A percentile compares a stretch with the other conserved stretches of the same genome.
Conservation (phyloP, 169 alveolate genomes). For the Cryptosporidium sp. region DNA sequence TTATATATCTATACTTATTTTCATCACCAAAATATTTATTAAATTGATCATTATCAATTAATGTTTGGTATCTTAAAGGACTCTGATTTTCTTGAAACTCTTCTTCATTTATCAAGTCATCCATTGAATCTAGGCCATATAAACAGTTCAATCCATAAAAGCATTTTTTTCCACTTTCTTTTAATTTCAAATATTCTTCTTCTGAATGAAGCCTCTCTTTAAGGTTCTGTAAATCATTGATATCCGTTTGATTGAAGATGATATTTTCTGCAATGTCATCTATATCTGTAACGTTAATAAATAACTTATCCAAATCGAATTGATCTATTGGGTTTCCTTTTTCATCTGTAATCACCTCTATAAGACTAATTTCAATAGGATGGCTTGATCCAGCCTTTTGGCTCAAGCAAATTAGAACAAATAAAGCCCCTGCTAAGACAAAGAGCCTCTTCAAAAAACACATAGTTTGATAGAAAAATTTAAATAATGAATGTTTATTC, state of each 20-base stretch:
- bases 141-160: constrained; percentile 40
- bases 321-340: constrained; percentile 2
- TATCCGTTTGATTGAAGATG: constrained; percentile 25
- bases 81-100: background rate
- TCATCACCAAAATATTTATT: constrained; percentile 28
- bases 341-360: constrained; percentile 24
- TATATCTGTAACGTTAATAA: background rate
- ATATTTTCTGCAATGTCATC: constrained; percentile 10
- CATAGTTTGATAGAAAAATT: background rate
- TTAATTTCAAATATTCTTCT: constrained; percentile 26
- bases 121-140: constrained; percentile 13
- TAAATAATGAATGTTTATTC: background rate
- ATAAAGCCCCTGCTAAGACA: background rate
- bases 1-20: constrained; percentile 9
- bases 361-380: constrained; percentile 6
- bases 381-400: background rate
- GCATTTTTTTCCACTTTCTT: constrained; percentile 40
- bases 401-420: background rate
- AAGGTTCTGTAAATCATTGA: background rate
- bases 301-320: background rate
- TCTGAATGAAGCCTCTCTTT: constrained; percentile 7
- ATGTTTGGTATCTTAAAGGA: background rate
- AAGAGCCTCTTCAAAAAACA: background rate
- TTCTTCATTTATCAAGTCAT: background rate
- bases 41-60: constrained; percentile 14